Base-by-base conservation (phyloP, 345 rosid species). In the Psidium guajava region DNA sequence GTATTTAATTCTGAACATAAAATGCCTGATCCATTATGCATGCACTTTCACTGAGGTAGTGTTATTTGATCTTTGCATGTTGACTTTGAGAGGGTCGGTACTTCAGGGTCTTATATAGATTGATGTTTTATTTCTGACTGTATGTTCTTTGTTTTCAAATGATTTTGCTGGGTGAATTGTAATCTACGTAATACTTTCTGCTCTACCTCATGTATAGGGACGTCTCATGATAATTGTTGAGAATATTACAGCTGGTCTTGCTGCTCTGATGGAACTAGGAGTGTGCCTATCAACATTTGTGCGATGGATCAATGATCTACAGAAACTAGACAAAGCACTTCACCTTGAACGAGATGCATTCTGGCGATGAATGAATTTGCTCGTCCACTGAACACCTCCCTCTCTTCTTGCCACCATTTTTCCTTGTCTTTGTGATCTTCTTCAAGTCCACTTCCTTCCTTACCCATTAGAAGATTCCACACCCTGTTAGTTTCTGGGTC, bases 311-410 rank as follows among this genome's bases (percentile, higher is more conserved):
- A 69, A 69, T 24, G 20, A 69, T 69, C 42, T 36, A 36, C 24
- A 20, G 47, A 36, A 18, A 69, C 80, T 36, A 21, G 20, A 22
- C 57, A 58, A 84, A 57, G 73, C 58, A 86, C 81, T 82, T 81
- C 88, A 97, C 99, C 99, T 94, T 97, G 99, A 64, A 97, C 98
- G 14, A 94, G 94, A 92, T 95, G 99, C 99, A 97, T 97, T 80
- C 95, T 87, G 83, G 98, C 98, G 64, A 97, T 97, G 88, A 97
- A 97, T 80, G 98, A 94, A 85, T 95, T 92, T 16, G 93, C 98
- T 85, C 98, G 93, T 58, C 97, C 95, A 81, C 80, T 86, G 84
- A 97, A 94, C 88, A 95, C 91, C 86, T 89, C 91, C 81, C 99
- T 92, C 87, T 96, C 97, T 87, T 94, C 95, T 85, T 94, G 93